Evolutionary conservation across 192 early-diverging fungal genomes (phyloP).

Genomic region (Linnemannia elongata): DNA sequence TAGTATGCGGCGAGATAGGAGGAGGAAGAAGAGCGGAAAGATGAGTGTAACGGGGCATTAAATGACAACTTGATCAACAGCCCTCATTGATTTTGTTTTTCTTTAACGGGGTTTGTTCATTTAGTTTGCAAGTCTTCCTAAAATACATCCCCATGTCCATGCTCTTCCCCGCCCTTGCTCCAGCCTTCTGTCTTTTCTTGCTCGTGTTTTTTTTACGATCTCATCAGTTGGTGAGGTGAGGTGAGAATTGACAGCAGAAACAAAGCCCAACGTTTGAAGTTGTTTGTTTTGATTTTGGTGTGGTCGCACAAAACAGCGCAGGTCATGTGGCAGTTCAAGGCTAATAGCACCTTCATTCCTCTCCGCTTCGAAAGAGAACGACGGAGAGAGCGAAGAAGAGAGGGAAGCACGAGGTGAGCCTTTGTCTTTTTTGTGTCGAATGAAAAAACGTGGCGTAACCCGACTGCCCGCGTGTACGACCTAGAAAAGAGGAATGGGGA

Average conservation of each 20-base stretch:
- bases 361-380: too few species aligned
- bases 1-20: background rate
- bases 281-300: background rate
- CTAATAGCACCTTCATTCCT: background rate
- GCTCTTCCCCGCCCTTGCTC: background rate
- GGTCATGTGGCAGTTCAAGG: background rate
- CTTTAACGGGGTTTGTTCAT: background rate
- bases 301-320: conserved; percentile 3
- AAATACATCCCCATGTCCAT: background rate
- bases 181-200: background rate
- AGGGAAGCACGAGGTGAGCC: background rate
- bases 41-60: background rate
- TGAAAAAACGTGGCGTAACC: background rate
- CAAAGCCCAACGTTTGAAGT: background rate
- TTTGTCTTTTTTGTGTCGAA: background rate
- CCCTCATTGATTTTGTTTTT: background rate
- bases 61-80: background rate
- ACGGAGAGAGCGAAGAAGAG: background rate
- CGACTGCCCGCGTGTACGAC: background rate
- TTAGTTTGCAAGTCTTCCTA: background rate
- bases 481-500: background rate
- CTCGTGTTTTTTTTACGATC: background rate
- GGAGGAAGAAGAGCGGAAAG: background rate
- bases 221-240: background rate
- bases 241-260: background rate